A percentile compares a stretch with the other conserved stretches of the same genome.
Conservation (phyloP, 306 rosid genomes). For the Albizia julibrissin region DNA sequence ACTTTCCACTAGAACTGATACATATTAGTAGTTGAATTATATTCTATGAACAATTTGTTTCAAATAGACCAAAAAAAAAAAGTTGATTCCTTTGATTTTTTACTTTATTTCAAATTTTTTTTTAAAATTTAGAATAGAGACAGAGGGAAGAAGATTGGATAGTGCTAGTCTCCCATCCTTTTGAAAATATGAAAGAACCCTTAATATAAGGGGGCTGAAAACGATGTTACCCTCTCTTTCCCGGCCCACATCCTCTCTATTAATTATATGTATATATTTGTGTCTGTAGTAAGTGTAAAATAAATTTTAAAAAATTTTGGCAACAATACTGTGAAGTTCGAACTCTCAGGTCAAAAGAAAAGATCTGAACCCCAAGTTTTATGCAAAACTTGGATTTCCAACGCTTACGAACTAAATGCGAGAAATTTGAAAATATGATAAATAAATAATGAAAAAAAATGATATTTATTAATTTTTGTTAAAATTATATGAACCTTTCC, state of each 20-base stretch:
- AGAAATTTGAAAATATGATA: not conserved
- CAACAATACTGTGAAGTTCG: not conserved
- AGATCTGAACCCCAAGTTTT: not conserved
- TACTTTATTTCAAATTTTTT: no score
- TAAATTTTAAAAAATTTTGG: not conserved
- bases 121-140: no score
- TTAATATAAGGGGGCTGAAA: no score
- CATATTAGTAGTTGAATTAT: not conserved
- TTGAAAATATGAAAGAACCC: no score
- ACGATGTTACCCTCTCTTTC: no score
- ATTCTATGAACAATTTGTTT: not conserved
- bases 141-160: no score
- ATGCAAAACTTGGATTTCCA: not conserved
- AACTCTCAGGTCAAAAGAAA: no score
- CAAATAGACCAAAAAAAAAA: not conserved
- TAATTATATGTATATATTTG: not conserved
- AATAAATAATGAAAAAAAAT: not conserved
- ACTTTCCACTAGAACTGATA: no score
- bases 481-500: not conserved
- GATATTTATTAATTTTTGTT: not conserved
- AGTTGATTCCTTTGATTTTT: not conserved
- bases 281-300: not conserved
- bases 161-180: no score
- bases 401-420: not conserved
- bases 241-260: no score